These are phyloP conservation scores for Juglanconis juglandina DNA, from an alignment of 2,329 filamentous ascomycete species.

Conservation along the genomic window DNA sequence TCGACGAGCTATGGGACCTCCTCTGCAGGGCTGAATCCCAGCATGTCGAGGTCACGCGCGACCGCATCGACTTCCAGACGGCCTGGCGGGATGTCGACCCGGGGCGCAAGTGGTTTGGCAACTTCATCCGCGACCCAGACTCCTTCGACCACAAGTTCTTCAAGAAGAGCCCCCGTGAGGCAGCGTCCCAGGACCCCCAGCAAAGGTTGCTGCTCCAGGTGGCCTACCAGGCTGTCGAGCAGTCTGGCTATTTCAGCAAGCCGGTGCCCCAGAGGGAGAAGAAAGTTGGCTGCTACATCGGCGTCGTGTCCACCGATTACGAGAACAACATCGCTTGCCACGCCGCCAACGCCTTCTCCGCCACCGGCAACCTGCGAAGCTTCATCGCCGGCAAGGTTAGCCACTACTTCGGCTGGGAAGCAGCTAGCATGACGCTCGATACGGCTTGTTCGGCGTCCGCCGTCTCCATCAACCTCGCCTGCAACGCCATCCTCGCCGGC, in stretches of 20 bases:
- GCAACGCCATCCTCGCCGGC: conserved; percentile 23
- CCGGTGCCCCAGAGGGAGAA: neutral
- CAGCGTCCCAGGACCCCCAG: conserved; percentile 36
- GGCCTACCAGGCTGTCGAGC: conserved; percentile 38
- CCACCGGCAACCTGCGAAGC: conserved; percentile 24
- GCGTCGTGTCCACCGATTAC: conserved; percentile 34
- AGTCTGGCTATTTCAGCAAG: conserved; percentile 20
- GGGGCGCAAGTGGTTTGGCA: conserved; percentile 20
- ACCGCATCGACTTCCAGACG: conserved; percentile 10
- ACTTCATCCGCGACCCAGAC: conserved; percentile 23
- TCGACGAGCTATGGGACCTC: conserved; percentile 20
- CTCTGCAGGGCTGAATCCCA: conserved; percentile 11
- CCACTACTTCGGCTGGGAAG: conserved; percentile 34
- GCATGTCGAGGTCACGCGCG: conserved; percentile 1
- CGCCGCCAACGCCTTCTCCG: conserved; percentile 33
- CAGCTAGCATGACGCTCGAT: conserved; percentile 29
- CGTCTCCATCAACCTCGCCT: conserved; percentile 36
- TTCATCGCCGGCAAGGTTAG: conserved; percentile 29
- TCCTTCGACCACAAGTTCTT: conserved; percentile 40
- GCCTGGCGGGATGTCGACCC: conserved; percentile 7
- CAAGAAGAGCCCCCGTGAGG: conserved; percentile 33
- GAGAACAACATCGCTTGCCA: conserved; percentile 36
- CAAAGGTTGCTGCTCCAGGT: conserved; percentile 35
- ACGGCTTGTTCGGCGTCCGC: conserved; percentile 36
- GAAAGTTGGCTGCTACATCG: conserved; percentile 35